Conservation (phyloP, 306 rosid species). For the Dryas octopetala region DNA sequence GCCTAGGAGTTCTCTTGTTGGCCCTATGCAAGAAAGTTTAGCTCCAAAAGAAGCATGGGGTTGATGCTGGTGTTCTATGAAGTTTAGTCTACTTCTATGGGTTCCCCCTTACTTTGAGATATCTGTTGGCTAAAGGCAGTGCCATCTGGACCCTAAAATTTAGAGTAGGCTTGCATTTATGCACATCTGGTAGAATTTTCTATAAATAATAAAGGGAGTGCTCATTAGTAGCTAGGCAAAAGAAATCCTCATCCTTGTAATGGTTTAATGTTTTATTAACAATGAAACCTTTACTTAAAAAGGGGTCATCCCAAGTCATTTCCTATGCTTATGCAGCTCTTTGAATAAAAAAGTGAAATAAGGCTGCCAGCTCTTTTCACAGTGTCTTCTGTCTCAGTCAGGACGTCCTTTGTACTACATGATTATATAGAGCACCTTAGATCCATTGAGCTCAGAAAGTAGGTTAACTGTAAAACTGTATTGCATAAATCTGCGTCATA, state of each 20-base stretch:
- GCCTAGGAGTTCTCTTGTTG: background rate
- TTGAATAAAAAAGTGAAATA: background rate
- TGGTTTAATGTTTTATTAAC: no score
- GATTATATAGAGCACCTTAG: background rate
- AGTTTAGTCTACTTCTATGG: background rate
- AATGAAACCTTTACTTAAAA: background rate
- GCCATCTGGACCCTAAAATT: background rate
- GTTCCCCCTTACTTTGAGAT: background rate
- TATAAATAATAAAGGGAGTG: background rate
- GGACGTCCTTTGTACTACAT: background rate
- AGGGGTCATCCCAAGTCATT: background rate
- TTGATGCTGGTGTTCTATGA: background rate
- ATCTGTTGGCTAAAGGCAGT: background rate
- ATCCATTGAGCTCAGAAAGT: background rate
- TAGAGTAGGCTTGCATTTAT: background rate
- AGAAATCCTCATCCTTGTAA: background rate
- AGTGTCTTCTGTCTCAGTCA: background rate
- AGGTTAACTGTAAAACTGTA: constrained; percentile 5
- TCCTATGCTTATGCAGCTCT: background rate
- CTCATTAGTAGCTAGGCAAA: background rate
- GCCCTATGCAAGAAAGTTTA: background rate
- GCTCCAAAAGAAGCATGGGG: background rate
- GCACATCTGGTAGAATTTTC: background rate
- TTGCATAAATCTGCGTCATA: constrained; percentile 8
- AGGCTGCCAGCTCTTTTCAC: background rate